phyloP scores from a whole-genome alignment of 192 early-diverging fungal genomes.

The Coemansia aciculifera region DNA sequence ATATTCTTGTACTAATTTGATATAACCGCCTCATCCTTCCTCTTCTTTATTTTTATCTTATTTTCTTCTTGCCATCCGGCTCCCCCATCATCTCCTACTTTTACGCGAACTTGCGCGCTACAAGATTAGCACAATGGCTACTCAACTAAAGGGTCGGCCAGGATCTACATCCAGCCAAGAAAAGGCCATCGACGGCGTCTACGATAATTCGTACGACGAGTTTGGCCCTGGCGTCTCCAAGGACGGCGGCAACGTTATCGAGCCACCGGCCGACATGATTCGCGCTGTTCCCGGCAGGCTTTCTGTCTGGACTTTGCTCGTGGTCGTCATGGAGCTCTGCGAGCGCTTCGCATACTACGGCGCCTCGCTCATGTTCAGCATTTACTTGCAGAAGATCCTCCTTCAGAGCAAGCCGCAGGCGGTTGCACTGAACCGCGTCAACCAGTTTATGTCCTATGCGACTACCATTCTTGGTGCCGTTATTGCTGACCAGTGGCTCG shows the following conservation, averaged over 20 bases:
- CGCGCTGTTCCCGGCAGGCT: conserved; percentile 53
- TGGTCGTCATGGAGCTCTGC: conserved; percentile 59
- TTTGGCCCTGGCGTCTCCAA: conserved; percentile 7
- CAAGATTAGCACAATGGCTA: conserved; percentile 1
- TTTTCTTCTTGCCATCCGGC: not conserved
- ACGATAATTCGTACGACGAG: conserved; percentile 3
- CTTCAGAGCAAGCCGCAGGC: conserved; percentile 50
- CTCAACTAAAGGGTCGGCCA: conserved; percentile 3
- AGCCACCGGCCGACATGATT: conserved; percentile 34
- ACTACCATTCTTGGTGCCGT: conserved; percentile 64
- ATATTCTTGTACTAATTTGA: not conserved
- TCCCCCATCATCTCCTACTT: not conserved
- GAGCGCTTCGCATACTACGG: conserved; percentile 65
- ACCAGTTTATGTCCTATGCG: conserved; percentile 60
- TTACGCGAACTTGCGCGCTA: not conserved
- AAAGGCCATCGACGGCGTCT: conserved; percentile 8
- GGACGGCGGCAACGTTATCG: conserved; percentile 13
- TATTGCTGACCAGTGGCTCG: conserved; percentile 70
- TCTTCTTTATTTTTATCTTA: not conserved
- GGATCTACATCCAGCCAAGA: not conserved
- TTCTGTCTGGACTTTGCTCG: conserved; percentile 53
- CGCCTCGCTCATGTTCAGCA: conserved; percentile 57
- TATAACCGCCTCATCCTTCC: not conserved
- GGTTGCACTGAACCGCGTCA: conserved; percentile 55
- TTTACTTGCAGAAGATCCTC: conserved; percentile 57